Conservation (phyloP, 495 filamentous ascomycete genomes). For the Trichocladium uniseriatum region DNA sequence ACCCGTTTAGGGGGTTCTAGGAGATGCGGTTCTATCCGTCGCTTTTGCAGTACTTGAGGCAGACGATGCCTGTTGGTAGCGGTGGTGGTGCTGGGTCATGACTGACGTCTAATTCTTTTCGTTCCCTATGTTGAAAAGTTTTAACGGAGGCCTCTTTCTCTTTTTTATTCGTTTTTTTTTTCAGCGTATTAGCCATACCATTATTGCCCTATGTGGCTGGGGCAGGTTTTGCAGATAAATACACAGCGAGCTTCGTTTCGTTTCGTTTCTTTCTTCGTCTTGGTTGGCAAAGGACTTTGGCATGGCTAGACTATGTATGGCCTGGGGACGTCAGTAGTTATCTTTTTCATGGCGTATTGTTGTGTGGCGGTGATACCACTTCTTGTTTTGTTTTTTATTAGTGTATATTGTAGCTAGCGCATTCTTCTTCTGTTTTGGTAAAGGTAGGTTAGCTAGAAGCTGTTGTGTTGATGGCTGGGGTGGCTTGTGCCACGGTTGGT, state of each 20-base stretch:
- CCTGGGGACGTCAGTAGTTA: background rate
- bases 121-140: background rate
- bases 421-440: too few species aligned
- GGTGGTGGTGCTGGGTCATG: constrained; percentile 11
- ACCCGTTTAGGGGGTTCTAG: constrained; percentile 43
- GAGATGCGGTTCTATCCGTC: background rate
- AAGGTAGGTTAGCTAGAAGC: too few species aligned
- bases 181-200: too few species aligned
- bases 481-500: too few species aligned
- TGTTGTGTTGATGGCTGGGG: too few species aligned
- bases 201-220: too few species aligned
- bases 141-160: background rate
- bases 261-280: too few species aligned
- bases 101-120: constrained; percentile 9
- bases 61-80: too few species aligned
- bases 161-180: background rate
- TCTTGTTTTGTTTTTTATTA: background rate
- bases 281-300: too few species aligned
- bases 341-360: background rate
- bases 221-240: too few species aligned
- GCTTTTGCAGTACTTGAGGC: background rate
- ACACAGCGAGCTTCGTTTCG: too few species aligned
- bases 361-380: background rate
- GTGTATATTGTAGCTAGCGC: background rate
- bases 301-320: too few species aligned